phyloP scores from a whole-genome alignment of 805 yeast species.

The Zygotorulaspora sp. region DNA sequence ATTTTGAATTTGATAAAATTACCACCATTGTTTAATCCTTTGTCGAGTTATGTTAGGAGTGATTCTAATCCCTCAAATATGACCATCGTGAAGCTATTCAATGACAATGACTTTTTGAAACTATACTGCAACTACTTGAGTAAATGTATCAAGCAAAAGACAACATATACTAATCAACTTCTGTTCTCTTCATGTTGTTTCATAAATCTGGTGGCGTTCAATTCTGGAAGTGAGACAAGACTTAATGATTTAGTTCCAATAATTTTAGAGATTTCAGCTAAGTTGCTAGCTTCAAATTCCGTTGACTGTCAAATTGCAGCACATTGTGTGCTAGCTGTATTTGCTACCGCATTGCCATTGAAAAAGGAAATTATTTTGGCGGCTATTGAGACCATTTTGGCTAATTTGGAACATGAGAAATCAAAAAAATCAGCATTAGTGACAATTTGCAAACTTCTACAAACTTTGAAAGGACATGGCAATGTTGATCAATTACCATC shows the following conservation, averaged over 20 bases:
- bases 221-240: conserved; percentile 38
- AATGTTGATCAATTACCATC: conserved; percentile 40
- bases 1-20: conserved; percentile 67
- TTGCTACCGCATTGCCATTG: conserved; percentile 68
- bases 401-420: conserved; percentile 39
- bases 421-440: conserved; percentile 43
- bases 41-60: conserved; percentile 60
- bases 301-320: conserved; percentile 75
- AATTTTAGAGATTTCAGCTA: conserved; percentile 55
- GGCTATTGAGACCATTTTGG: conserved; percentile 53
- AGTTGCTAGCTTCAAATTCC: conserved; percentile 44
- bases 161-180: conserved; percentile 62
- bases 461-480: conserved; percentile 41
- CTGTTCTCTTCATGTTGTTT: conserved; percentile 72
- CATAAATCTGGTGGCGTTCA: conserved; percentile 62
- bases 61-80: conserved; percentile 59
- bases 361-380: conserved; percentile 51
- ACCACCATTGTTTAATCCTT: conserved; percentile 77
- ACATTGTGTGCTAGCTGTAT: conserved; percentile 74
- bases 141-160: conserved; percentile 45
- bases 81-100: conserved; percentile 68
- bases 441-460: conserved; percentile 46
- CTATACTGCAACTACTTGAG: conserved; percentile 54
- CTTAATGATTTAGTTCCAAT: conserved; percentile 51
- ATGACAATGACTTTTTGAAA: conserved; percentile 62